Base-by-base conservation (phyloP, 768 basidiomycete genomes). In the Xerocomellus dryophilus region DNA sequence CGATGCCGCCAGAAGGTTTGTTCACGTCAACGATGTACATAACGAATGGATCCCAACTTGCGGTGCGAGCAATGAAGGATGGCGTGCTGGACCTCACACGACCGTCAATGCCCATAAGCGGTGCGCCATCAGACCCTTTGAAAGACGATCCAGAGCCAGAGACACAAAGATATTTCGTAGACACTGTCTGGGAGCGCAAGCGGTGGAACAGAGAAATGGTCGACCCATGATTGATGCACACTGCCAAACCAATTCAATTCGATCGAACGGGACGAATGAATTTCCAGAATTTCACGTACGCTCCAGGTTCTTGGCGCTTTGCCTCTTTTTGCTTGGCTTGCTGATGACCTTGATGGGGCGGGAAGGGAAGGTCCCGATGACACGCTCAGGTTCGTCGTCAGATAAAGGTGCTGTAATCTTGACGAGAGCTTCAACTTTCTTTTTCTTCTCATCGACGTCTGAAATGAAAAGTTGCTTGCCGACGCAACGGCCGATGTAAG, bases 311-410 rank as follows among this genome's bases (percentile, higher is more conserved):
- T 96, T 96, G 43, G 88, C 90, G 66, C 88, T 92, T 71, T 93
- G 88, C 62, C 93, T 81, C 81, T 97, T 97, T 79, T 98, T 97
- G 76, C 90, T 93, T 5, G 96, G 96, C 71, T 98, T 98, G 74
- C 90, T 93, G 74, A 98, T 98, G 65, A 98, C 92, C 71, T 94
- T 95, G 78, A 98, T 98, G n/a, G 94, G 86, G 43, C 89, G 86
- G 60, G 90, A 92, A 41, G 90, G 87, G 75, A 98, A 98, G 18
- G 83, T 81, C 20, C 95, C 95, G 61, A 98, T 84, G 34, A 93
- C 78, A 36, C 87, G 81, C 66, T 93, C 90, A 53, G 84, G 82
- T 66, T 90, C 87, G 55, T 90, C 87, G 47, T 91, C 89, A 45
- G 84, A 83, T 15, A 83, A 80, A 8, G 87, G 85, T 35, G 91